Evolutionary conservation across 441 rosid species (phyloP).

Genomic region (Erodium moschatum): DNA sequence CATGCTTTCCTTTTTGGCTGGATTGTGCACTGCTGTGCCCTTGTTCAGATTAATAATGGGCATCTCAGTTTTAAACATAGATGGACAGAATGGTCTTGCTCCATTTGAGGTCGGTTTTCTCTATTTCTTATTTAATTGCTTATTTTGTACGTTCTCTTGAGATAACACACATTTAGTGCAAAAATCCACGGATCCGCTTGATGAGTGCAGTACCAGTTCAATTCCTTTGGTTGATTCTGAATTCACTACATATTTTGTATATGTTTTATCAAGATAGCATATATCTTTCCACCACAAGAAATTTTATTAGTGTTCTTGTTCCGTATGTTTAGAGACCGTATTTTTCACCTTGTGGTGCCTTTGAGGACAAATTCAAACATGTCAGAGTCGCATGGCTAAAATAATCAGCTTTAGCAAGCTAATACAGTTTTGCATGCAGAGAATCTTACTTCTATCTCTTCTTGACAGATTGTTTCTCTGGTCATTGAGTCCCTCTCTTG

Average conservation of each 20-base stretch:
- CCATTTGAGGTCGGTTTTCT: conserved; percentile 66
- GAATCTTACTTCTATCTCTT: conserved; percentile 19
- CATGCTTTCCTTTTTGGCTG: conserved; percentile 58
- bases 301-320: neutral
- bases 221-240: neutral
- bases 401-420: too few relatives aligned
- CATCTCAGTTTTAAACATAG: conserved; percentile 63
- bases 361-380: neutral
- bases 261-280: neutral
- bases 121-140: neutral
- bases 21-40: conserved; percentile 65
- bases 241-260: neutral
- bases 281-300: neutral
- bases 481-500: conserved; percentile 69
- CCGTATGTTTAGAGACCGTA: neutral
- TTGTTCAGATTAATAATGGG: conserved; percentile 80
- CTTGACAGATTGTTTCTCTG: conserved; percentile 61
- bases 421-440: neutral
- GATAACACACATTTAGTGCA: neutral
- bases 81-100: conserved; percentile 59
- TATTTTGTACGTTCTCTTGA: conserved; percentile 13
- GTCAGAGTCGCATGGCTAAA: too few relatives aligned
- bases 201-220: neutral
- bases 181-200: neutral
- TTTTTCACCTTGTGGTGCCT: neutral